Conservation (phyloP, 768 basidiomycete species). For the Tulasnella calospora region DNA sequence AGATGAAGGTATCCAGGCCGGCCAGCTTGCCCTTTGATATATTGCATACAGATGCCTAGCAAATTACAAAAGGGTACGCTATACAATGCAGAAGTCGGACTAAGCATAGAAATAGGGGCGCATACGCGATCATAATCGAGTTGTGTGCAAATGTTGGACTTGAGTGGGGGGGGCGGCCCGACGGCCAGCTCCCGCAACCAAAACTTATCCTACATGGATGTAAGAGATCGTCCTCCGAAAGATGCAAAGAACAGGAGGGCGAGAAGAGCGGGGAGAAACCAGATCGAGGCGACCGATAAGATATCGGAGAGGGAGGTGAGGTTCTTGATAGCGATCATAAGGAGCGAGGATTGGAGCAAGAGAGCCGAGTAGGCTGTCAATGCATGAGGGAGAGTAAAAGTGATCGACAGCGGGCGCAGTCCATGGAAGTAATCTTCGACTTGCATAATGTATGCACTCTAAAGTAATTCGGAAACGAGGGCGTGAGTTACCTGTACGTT, state of each 20-base stretch:
- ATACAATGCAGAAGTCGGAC: too few species aligned
- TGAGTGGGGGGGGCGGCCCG: too few species aligned
- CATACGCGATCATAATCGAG: too few species aligned
- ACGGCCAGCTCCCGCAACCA: too few species aligned
- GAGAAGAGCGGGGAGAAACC: background rate
- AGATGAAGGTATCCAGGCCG: too few species aligned
- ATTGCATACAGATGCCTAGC: too few species aligned
- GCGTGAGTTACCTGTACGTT: too few species aligned
- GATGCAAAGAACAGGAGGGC: background rate
- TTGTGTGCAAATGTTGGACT: too few species aligned
- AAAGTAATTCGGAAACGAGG: background rate
- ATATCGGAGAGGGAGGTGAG: background rate
- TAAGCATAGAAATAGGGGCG: too few species aligned
- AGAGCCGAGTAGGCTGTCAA: conserved; percentile 17
- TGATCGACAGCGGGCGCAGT: conserved; percentile 21
- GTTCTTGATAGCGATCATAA: conserved; percentile 3
- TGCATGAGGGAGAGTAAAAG: conserved; percentile 16
- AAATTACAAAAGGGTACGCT: too few species aligned
- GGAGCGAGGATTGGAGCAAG: background rate
- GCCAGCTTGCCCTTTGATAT: too few species aligned
- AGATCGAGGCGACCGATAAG: background rate
- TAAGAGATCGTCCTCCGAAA: background rate
- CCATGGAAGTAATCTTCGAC: conserved; percentile 23
- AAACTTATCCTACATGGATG: background rate
- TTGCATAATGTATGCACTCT: conserved; percentile 21